Conservation (phyloP, 441 rosid species). For the Bocquillonia castaneifolia region DNA sequence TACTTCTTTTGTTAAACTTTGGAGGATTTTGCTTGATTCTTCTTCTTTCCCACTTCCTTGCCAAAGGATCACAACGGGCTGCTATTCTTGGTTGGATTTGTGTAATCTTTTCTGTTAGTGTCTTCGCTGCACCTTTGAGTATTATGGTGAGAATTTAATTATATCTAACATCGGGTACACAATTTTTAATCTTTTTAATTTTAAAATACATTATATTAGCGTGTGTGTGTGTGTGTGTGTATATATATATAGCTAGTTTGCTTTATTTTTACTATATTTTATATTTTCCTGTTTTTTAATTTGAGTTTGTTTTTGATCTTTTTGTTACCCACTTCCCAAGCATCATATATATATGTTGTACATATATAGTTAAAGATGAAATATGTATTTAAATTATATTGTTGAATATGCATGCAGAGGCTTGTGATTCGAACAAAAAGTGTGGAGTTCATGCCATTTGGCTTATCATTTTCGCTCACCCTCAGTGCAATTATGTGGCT, state of each 20-base stretch:
- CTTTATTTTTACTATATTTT: too few relatives aligned
- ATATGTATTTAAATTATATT: background rate
- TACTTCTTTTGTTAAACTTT: constrained; percentile 47
- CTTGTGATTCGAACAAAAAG: constrained; percentile 65
- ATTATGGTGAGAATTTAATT: constrained; percentile 45
- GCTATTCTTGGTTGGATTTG: constrained; percentile 73
- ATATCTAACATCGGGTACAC: background rate
- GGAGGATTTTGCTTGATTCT: constrained; percentile 44
- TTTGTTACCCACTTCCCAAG: background rate
- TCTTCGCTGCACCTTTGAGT: constrained; percentile 74
- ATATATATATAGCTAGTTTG: too few relatives aligned
- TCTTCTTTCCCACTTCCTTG: constrained; percentile 38
- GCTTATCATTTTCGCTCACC: constrained; percentile 63
- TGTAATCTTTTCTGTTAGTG: constrained; percentile 48
- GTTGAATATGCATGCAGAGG: constrained; percentile 37
- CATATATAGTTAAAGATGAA: too few relatives aligned
- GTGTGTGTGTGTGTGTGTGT: too few relatives aligned
- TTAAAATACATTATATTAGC: too few relatives aligned
- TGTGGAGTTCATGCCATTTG: constrained; percentile 90
- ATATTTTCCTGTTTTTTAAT: background rate
- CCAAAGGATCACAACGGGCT: constrained; percentile 25
- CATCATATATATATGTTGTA: background rate
- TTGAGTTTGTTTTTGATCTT: background rate
- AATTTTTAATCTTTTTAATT: background rate
- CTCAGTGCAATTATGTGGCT: constrained; percentile 75